Evolutionary conservation across 768 basidiomycete species (phyloP), one percentile per base, ranked within the genome.

Genomic region (Wakefieldia striispora): DNA sequence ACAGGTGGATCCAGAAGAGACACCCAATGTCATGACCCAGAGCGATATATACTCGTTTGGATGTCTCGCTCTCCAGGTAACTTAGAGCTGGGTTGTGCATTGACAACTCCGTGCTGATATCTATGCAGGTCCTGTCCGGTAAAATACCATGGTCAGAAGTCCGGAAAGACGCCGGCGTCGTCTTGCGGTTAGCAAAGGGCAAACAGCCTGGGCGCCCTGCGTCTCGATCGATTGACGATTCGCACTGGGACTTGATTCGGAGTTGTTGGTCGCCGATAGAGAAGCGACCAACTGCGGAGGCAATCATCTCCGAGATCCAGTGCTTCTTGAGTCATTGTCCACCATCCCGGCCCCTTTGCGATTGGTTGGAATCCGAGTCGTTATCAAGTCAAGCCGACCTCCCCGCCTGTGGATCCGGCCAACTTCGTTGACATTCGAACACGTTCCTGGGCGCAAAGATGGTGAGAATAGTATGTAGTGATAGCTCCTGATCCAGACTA

Each of bases 41-140:
- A 59, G 57, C 13, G 57, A 58, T 29, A 50, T 59, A 23, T 58
- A 59, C 24, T 50, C 53, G 3, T 51, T 51, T 26, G 58, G 53
- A 4, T 73, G 72, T 53, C 65, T 75, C 11, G 44, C 38, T 3
- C 48, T 59, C 7, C 54, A 59, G 50, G 57, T 2, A 72, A 44
- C 12, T 17, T 2, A 4, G 3, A 11, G 29, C 6, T 29, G 29
- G 29, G 12, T 29, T 10, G 6, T 12, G 29, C 11, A 13, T 29
- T 29, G 29, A 29, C 12, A 29, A 14, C 1, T 26, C 14, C 19
- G 21, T 29, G n/a, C 17, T 44, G 17, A 39, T 7, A 21, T 8
- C 20, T 26, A 14, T 19, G 7, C 20, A 69, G 75, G 54, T 55
- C n/a, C n/a, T 55, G 11, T 53, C 54, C 1, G 51, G 51, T 3